Conservation (phyloP, 371 early-diverging fungal species). For the Rhizopus sp. region DNA sequence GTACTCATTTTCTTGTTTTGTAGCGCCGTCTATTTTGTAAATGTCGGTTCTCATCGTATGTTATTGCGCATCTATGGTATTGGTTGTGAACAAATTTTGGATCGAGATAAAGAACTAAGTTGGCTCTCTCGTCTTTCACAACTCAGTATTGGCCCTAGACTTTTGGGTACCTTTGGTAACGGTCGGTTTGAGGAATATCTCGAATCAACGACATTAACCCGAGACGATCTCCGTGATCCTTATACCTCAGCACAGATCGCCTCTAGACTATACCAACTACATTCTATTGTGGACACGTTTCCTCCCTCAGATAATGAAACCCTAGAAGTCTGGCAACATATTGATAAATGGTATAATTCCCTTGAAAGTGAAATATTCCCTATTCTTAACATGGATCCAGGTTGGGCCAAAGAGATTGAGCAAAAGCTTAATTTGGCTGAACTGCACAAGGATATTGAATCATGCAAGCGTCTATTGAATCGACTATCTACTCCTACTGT, state of each 20-base stretch:
- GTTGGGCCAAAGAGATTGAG: slow-evolving; percentile 24
- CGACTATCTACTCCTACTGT: slow-evolving; percentile 62
- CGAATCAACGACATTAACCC: slow-evolving; percentile 72
- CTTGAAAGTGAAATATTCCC: slow-evolving; percentile 18
- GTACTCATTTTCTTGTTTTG: neutral
- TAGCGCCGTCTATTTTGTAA: slow-evolving; percentile 74
- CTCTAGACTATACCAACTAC: slow-evolving; percentile 70
- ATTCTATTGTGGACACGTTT: slow-evolving; percentile 69
- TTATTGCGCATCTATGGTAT: slow-evolving; percentile 78
- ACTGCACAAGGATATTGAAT: slow-evolving; percentile 50
- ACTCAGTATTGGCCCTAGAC: slow-evolving; percentile 73
- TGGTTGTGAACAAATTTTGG: slow-evolving; percentile 77
- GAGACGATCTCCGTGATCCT: slow-evolving; percentile 67
- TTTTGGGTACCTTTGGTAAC: slow-evolving; percentile 86
- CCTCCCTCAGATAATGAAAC: slow-evolving; percentile 45
- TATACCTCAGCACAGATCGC: slow-evolving; percentile 76
- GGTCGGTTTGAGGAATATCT: slow-evolving; percentile 89
- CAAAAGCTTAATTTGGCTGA: slow-evolving; percentile 44
- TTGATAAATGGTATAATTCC: slow-evolving; percentile 60
- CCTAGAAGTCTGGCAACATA: slow-evolving; percentile 65
- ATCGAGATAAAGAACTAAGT: slow-evolving; percentile 76
- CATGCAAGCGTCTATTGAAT: slow-evolving; percentile 38
- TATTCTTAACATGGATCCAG: slow-evolving; percentile 20
- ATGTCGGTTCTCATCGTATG: slow-evolving; percentile 47
- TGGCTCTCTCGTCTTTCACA: slow-evolving; percentile 76